These are phyloP conservation scores for Ascochyta koolunga DNA, from an alignment of 2,329 filamentous ascomycete genomes.

Conservation along the genomic window DNA sequence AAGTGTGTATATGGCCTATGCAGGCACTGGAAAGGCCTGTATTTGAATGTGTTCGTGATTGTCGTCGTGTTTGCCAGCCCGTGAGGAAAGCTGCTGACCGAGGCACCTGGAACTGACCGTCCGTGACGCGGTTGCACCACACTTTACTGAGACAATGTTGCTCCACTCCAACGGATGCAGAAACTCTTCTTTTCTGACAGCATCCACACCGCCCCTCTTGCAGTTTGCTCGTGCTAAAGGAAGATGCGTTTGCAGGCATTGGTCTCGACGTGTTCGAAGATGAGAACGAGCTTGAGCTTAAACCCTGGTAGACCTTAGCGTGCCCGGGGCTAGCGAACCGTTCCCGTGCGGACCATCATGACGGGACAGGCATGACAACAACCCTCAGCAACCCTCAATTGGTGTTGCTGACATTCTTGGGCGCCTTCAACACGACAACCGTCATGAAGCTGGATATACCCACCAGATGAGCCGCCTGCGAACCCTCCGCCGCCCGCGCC, in stretches of 20 bases:
- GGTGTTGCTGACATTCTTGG: constrained; percentile 4
- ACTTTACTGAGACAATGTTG: not conserved
- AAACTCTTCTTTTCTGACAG: not conserved
- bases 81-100: not conserved
- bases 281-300: constrained; percentile 12
- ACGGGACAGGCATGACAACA: constrained; percentile 9
- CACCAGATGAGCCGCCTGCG: constrained; percentile 41
- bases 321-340: constrained; percentile 7
- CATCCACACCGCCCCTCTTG: not conserved
- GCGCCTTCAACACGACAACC: constrained; percentile 20
- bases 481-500: constrained; percentile 34
- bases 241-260: not conserved
- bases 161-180: not conserved
- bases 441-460: constrained; percentile 36
- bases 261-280: not conserved
- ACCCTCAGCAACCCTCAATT: constrained; percentile 12
- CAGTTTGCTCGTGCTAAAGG: not conserved
- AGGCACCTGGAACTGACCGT: not conserved
- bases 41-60: not conserved
- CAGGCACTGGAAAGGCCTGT: not conserved
- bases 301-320: constrained; percentile 11
- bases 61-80: not conserved
- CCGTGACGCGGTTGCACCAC: not conserved
- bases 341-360: constrained; percentile 17
- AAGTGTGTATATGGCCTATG: not conserved